Evolutionary conservation across 1,284 basidiomycete genomes (phyloP).

Genomic region (Anthracocystis panici-leucophaei): DNA sequence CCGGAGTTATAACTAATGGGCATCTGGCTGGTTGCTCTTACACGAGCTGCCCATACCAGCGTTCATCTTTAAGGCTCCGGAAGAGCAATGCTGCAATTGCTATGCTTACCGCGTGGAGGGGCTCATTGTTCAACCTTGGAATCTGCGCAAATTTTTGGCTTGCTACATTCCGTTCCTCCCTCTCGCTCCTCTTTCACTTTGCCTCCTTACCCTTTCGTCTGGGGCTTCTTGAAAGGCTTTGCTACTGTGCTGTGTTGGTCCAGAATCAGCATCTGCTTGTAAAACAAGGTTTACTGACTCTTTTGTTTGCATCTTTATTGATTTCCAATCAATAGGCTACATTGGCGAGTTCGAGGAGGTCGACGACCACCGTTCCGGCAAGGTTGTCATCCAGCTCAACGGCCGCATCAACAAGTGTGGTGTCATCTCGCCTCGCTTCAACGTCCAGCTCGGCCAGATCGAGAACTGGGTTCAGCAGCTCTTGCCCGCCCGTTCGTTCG

Average conservation of each 20-base stretch:
- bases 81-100: slow-evolving; percentile 58
- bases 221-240: neutral
- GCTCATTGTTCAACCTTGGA: slow-evolving; percentile 19
- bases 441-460: slow-evolving; percentile 91
- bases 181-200: slow-evolving; percentile 1
- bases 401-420: slow-evolving; percentile 97
- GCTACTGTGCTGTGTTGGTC: slow-evolving; percentile 3
- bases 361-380: slow-evolving; percentile 98
- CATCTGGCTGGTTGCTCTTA: slow-evolving; percentile 43
- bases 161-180: slow-evolving; percentile 36
- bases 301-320: neutral
- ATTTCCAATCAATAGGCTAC: slow-evolving; percentile 78
- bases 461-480: slow-evolving; percentile 78
- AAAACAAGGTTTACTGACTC: slow-evolving; percentile 4
- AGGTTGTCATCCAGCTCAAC: slow-evolving; percentile 98
- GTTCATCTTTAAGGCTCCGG: slow-evolving; percentile 70
- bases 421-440: slow-evolving; percentile 98
- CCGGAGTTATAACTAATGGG: slow-evolving; percentile 70
- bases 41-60: slow-evolving; percentile 33
- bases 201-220: neutral
- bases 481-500: slow-evolving; percentile 82
- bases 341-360: slow-evolving; percentile 99
- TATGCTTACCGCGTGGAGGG: slow-evolving; percentile 55
- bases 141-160: slow-evolving; percentile 54
- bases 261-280: too few relatives aligned